Percentiles rank a stretch among this genome's conserved stretches.
Evolutionary conservation across 1,284 basidiomycete species (phyloP).

Genomic region (Phlebopus sp.): DNA sequence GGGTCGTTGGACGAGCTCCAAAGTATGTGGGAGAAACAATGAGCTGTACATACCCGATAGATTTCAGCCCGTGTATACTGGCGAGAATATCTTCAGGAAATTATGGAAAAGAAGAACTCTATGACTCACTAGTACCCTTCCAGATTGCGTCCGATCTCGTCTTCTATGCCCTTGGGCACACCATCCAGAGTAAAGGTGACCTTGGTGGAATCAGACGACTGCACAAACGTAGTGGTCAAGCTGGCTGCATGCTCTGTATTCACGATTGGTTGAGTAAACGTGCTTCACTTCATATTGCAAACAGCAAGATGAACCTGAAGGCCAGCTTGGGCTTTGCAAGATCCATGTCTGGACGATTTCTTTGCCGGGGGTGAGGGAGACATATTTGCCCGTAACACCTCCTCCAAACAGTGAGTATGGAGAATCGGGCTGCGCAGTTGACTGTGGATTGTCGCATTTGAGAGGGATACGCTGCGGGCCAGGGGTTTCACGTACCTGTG

Average conservation of each 20-base stretch:
- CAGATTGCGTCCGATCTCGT: conserved; percentile 78
- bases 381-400: conserved; percentile 85
- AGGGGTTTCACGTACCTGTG: conserved; percentile 57
- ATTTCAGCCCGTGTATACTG: conserved; percentile 77
- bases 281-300: background rate
- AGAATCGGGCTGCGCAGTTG: conserved; percentile 60
- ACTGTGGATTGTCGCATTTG: conserved; percentile 40
- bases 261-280: conserved; percentile 1
- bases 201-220: conserved; percentile 83
- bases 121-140: conserved; percentile 64
- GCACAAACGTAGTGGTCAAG: conserved; percentile 77
- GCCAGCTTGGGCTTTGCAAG: conserved; percentile 85
- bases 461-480: background rate
- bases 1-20: conserved; percentile 24
- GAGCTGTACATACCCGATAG: conserved; percentile 82
- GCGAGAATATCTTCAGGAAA: conserved; percentile 14
- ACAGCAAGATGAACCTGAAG: conserved; percentile 55
- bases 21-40: conserved; percentile 44
- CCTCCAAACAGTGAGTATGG: conserved; percentile 88
- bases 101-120: conserved; percentile 34
- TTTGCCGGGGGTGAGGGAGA: conserved; percentile 69
- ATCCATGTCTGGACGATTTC: conserved; percentile 92
- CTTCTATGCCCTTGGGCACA: conserved; percentile 84
- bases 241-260: conserved; percentile 72
- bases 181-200: conserved; percentile 73